Base-by-base conservation (phyloP, 2,329 filamentous ascomycete species). In the Colletotrichum caudatum region DNA sequence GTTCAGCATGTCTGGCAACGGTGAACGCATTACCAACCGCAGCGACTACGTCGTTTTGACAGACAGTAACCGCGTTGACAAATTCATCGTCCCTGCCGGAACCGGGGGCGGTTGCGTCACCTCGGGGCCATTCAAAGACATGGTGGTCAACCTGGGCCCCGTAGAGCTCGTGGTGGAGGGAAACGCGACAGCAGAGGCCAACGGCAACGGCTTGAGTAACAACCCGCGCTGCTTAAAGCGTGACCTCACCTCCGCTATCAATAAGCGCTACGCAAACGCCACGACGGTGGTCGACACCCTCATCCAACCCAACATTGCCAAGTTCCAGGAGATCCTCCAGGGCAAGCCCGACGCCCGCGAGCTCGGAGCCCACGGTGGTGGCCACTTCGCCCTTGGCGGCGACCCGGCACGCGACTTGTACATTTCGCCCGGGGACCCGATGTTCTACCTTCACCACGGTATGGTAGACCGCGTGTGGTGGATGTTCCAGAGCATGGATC, bases 61-160 rank as follows among this genome's bases (percentile, higher is more conserved):
- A 53, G 73, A 75, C 53, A 72, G 72, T 16, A 81, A 74, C 41
- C 74, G 76, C 1, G 73, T 78, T 11, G 75, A 74, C n/a, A 66
- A 75, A 1, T 44, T 78, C 29, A 74, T 74, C 44, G 74, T 86
- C 12, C 83, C 85, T 0, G 80, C 85, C 0, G 88, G 86, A 8
- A 80, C 79, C 2, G 88, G 89, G 9, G 88, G 89, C 56, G 89
- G 88, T 29, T 90, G 87, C 75, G 80, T 90, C 7, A 80, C 77
- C 16, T 81, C 79, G 0, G 87, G 87, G 0, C 88, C 88, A 1
- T 83, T 89, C n/a, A 77, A 77, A 39, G 78, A 82, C 73, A 79
- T 82, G 75, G 78, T 71, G 1, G 79, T 85, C 60, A 84, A 82
- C 70, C 75, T 84, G 1, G 83, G 82, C 0, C 83, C 83, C 14